Percentiles rank a stretch among this genome's conserved stretches.
phyloP scores from a whole-genome alignment of 2,329 filamentous ascomycete species.

The Sclerotinia spermophila region DNA sequence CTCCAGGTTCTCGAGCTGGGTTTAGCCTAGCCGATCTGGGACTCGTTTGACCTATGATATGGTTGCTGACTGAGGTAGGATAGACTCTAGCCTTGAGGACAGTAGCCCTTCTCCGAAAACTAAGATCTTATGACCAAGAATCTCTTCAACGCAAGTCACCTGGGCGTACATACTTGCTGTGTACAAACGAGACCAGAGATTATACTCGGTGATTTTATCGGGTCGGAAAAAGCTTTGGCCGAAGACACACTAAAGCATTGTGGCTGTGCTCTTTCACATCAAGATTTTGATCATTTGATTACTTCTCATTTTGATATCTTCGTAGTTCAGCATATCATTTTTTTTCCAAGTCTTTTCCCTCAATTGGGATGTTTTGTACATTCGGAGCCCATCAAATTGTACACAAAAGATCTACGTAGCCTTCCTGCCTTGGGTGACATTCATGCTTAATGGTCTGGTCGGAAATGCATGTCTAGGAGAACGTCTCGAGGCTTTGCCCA shows the following conservation, averaged over 20 bases:
- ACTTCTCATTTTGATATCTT: background rate
- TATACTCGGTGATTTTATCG: background rate
- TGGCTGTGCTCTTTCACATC: background rate
- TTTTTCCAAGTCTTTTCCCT: background rate
- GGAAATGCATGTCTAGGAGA: background rate
- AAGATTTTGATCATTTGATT: background rate
- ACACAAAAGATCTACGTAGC: background rate
- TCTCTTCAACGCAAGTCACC: background rate
- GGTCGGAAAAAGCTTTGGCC: background rate
- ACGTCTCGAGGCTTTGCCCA: background rate
- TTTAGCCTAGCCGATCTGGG: background rate
- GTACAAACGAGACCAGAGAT: background rate
- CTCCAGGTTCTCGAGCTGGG: background rate
- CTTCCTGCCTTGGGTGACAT: background rate
- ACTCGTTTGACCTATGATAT: background rate
- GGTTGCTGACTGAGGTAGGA: background rate
- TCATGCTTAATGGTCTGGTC: background rate
- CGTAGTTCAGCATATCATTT: background rate
- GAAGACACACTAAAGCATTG: background rate
- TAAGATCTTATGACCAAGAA: background rate
- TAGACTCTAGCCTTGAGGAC: background rate
- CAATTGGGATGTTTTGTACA: background rate
- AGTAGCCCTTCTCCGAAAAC: background rate
- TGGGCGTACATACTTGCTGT: background rate
- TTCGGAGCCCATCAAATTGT: background rate